Evolutionary conservation across 78 protist genomes (phyloP).

Genomic region (Bigelowiella natans): DNA sequence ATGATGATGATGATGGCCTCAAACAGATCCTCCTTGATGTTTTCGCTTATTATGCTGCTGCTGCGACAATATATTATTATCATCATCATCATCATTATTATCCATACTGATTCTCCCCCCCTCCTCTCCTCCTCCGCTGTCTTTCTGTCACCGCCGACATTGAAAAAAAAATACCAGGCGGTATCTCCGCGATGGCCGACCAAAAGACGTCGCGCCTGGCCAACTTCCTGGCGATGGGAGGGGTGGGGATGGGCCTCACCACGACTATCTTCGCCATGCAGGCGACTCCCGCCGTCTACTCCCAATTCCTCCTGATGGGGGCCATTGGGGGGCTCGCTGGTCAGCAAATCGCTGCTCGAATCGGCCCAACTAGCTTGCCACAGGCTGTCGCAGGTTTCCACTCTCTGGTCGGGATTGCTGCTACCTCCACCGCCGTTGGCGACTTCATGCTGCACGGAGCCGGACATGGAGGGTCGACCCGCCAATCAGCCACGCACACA

Average conservation of each 20-base stretch:
- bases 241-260: conserved; percentile 17
- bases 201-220: conserved; percentile 28
- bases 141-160: too few species aligned
- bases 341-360: not conserved
- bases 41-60: too few species aligned
- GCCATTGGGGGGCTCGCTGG: not conserved
- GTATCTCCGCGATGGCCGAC: not conserved
- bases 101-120: too few species aligned
- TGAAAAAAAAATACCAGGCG: too few species aligned
- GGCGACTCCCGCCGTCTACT: not conserved
- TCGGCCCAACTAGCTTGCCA: conserved; percentile 12
- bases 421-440: conserved; percentile 17
- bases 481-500: not conserved
- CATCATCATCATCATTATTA: conserved; percentile 20
- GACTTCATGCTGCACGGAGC: not conserved
- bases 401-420: conserved; percentile 62
- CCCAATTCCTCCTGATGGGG: not conserved
- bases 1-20: too few species aligned
- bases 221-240: conserved; percentile 13
- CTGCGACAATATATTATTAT: conserved; percentile 18
- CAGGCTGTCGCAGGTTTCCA: conserved; percentile 54
- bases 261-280: conserved; percentile 4
- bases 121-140: too few species aligned
- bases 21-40: too few species aligned
- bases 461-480: not conserved